Evolutionary conservation across 2,329 filamentous ascomycete species (phyloP).

Genomic region (Fusarium annulatum): DNA sequence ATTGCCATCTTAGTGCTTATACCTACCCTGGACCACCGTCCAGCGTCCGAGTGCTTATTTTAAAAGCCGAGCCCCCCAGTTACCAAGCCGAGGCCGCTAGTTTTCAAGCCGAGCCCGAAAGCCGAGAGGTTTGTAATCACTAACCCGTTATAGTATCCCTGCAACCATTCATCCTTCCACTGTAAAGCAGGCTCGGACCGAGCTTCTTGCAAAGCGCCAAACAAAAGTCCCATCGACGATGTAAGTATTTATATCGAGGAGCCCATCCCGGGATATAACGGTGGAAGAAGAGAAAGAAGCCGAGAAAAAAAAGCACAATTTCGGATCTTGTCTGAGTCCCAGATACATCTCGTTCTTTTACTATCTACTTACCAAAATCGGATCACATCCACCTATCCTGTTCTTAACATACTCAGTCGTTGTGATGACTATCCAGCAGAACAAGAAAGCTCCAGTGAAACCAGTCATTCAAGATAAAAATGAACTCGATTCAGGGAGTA

Average conservation of each 20-base stretch:
- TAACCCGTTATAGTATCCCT: background rate
- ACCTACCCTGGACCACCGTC: too few species aligned
- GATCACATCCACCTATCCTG: rapidly evolving
- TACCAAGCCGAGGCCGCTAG: too few species aligned
- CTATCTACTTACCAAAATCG: too few species aligned
- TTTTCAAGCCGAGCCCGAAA: background rate
- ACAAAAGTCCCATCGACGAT: background rate
- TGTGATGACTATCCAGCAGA: background rate
- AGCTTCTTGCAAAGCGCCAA: background rate
- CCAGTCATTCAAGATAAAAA: background rate
- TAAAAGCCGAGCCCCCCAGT: too few species aligned
- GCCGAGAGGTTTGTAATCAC: background rate
- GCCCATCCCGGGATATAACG: background rate
- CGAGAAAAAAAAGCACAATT: background rate
- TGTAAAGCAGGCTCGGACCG: background rate
- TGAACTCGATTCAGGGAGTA: background rate
- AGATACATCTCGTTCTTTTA: background rate
- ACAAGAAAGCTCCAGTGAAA: background rate
- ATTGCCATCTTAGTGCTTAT: background rate
- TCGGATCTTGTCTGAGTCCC: background rate
- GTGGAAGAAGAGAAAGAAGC: rapidly evolving
- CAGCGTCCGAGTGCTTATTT: background rate
- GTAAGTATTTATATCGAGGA: background rate
- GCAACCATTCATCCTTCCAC: background rate
- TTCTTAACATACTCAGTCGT: rapidly evolving